Conservation (phyloP, 176 grass and related monocot genomes). For the Tillandsia fasciculata region DNA sequence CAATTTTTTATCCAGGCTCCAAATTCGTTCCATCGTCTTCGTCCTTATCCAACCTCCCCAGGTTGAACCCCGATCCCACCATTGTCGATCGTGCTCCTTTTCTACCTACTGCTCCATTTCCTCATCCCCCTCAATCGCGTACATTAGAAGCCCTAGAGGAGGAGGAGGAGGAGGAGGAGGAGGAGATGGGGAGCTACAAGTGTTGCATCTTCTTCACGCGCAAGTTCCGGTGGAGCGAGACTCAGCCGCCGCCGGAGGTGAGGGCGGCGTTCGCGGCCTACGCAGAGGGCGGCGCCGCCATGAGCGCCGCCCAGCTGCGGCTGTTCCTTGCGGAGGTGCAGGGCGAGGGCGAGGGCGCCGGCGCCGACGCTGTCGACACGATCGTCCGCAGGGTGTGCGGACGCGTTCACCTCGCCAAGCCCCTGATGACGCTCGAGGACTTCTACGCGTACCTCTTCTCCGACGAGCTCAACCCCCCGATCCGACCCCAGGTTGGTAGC, state of each 20-base stretch:
- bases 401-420: not conserved
- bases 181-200: constrained; percentile 24
- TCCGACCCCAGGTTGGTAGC: constrained; percentile 19
- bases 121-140: no score
- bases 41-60: no score
- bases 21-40: no score
- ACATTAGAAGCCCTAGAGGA: not conserved
- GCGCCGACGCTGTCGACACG: constrained; percentile 15
- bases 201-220: constrained; percentile 79
- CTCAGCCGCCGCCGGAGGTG: constrained; percentile 56
- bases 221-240: constrained; percentile 59
- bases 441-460: constrained; percentile 70
- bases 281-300: not conserved
- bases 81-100: no score
- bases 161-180: not conserved
- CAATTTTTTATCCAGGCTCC: no score
- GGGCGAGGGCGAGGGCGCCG: constrained; percentile 35
- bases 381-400: constrained; percentile 9
- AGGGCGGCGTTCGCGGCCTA: constrained; percentile 20
- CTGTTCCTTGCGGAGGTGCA: constrained; percentile 36
- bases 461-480: constrained; percentile 57
- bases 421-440: constrained; percentile 33
- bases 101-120: no score
- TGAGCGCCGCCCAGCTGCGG: constrained; percentile 20
- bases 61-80: no score